Evolutionary conservation across 1,139 yeast genomes (phyloP), one percentile per base, ranked within the genome.

Genomic region (Ashbya aceris): DNA sequence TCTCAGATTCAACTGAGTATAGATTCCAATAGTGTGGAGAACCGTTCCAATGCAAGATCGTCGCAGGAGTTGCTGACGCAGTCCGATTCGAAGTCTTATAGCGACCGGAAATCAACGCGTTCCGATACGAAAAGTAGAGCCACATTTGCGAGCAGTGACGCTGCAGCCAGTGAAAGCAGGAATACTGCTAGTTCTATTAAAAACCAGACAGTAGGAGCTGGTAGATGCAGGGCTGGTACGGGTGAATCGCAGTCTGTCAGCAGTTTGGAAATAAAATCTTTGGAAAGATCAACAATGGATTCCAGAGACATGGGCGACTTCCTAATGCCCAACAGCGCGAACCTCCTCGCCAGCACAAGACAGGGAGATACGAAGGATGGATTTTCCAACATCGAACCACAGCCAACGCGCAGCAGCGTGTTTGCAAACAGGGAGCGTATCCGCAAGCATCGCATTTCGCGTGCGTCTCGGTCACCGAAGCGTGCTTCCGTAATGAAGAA

Each of bases 271-370:
- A 32, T 32, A 32, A 32, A 32, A 7, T 34, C 37, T 3, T 14
- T 20, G 29, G 27, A 34, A 10, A n/a, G 37, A 4, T 34, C 29
- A 4, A 20, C 29, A 9, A 10, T 23, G 27, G 37, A 34, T 20
- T 34, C 37, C 4, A 23, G 29, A 6, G 37, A 34, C 4, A 34
- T 34, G n/a, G 4, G 37, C 5, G 17, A 34, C 20, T 34, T 20
- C 29, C 27, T 34, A 34, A 29, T 20, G 10, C 37, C 37, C 12
- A 14, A 23, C 29, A 34, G 37, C 27, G 27, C 37, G n/a, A 10
- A n/a, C 6, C n/a, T 34, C 13, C 20, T 11, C 12, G 17, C 35
- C 17, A 5, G 13, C 11, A n/a, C 31, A 5, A 29, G 13, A n/a
- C 30, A 27, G 30, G 30, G 30, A 29, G 13, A 29, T 29, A 29